A percentile compares a stretch with the other conserved stretches of the same genome.
Conservation (phyloP, 305 asterid genomes). For the Andrographis paniculata region DNA sequence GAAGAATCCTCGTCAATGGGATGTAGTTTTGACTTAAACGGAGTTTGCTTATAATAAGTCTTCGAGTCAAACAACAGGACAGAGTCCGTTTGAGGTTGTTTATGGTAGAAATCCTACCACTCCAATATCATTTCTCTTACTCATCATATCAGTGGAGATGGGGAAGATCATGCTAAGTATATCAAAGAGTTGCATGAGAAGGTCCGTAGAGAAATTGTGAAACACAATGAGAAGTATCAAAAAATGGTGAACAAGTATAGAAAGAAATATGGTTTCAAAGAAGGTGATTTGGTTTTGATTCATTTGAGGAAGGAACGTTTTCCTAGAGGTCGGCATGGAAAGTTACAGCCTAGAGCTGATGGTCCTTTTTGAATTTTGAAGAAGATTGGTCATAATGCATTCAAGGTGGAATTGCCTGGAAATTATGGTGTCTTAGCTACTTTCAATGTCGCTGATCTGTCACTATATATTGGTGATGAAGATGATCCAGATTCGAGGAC, state of each 20-base stretch:
- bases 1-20: not conserved
- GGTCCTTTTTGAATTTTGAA: conserved; percentile 6
- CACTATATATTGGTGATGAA: not conserved
- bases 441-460: not conserved
- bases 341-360: no score
- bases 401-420: conserved; percentile 4
- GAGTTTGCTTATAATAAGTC: not conserved
- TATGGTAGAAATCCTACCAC: not conserved
- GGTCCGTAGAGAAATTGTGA: conserved; percentile 3
- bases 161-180: not conserved
- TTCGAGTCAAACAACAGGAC: not conserved
- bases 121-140: not conserved
- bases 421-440: not conserved
- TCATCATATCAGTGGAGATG: not conserved
- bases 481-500: no score
- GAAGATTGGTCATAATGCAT: conserved; percentile 9
- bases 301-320: conserved; percentile 10
- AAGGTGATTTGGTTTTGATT: conserved; percentile 12
- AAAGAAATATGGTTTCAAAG: not conserved
- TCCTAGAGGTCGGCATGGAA: no score
- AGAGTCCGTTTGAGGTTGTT: not conserved
- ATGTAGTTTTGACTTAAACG: no score
- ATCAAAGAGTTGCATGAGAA: no score
- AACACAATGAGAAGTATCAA: not conserved
- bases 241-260: conserved; percentile 10